A percentile compares a stretch with the other conserved stretches of the same genome.
phyloP scores from a whole-genome alignment of 1,284 basidiomycete species.

The Cryptococcus sp. region DNA sequence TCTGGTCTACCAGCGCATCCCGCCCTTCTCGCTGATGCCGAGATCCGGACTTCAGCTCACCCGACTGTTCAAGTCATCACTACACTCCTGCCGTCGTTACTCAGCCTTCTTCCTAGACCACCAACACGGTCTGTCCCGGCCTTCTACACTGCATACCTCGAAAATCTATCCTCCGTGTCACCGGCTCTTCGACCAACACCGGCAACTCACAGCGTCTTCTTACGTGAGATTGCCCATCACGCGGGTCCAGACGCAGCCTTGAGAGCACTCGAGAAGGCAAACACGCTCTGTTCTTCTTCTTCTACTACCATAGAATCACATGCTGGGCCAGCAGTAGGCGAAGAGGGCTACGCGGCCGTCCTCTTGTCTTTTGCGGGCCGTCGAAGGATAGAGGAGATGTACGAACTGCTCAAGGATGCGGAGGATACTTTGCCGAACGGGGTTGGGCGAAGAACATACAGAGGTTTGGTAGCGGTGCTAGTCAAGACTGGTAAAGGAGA shows the following conservation, averaged over 20 bases:
- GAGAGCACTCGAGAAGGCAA: constrained; percentile 10
- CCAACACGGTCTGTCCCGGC: not conserved
- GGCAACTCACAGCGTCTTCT: constrained; percentile 28
- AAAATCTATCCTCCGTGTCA: constrained; percentile 6
- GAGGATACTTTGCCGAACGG: constrained; percentile 12
- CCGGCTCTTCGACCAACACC: constrained; percentile 27
- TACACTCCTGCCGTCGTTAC: constrained; percentile 30
- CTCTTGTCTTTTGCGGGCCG: constrained; percentile 23
- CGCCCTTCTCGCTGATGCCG: not conserved
- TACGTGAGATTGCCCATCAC: constrained; percentile 25
- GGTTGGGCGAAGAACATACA: constrained; percentile 18
- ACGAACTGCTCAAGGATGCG: constrained; percentile 26
- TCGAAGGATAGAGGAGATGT: constrained; percentile 20
- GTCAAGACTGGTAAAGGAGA: constrained; percentile 14
- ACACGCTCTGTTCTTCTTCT: not conserved
- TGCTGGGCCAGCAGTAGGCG: constrained; percentile 8
- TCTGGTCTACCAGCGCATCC: constrained; percentile 32
- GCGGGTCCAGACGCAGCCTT: constrained; percentile 20
- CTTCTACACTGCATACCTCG: constrained; percentile 29
- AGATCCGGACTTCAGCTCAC: not conserved
- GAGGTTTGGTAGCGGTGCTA: constrained; percentile 17
- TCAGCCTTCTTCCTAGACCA: constrained; percentile 18
- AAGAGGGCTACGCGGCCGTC: constrained; percentile 25
- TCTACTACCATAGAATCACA: not conserved
- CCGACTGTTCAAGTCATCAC: constrained; percentile 31